phyloP scores from a whole-genome alignment of 257 asterid genomes.

The Mitragyna speciosa region DNA sequence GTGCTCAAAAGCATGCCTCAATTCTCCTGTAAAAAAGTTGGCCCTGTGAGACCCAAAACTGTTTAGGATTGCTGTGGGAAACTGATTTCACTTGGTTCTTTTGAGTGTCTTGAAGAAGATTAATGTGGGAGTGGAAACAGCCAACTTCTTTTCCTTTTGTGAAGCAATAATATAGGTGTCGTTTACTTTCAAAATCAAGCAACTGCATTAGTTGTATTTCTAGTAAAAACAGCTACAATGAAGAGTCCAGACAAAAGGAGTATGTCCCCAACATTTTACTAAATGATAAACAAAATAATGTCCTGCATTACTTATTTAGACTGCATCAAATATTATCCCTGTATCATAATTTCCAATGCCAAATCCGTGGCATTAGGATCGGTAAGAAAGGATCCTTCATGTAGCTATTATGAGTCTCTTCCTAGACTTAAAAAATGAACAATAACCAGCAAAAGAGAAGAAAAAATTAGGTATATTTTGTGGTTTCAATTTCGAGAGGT shows the following conservation, averaged over 20 bases:
- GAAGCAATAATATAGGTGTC: background rate
- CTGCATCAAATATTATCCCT: background rate
- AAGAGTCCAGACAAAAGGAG: background rate
- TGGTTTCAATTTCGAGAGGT: background rate
- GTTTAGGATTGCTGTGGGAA: background rate
- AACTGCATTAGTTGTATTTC: background rate
- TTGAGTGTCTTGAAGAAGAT: background rate
- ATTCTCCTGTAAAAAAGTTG: background rate
- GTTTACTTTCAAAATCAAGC: too few relatives aligned
- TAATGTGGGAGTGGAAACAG: background rate
- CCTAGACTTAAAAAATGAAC: background rate
- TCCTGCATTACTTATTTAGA: background rate
- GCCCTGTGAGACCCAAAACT: background rate
- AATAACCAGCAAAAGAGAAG: background rate
- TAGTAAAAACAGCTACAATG: too few relatives aligned
- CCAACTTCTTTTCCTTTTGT: background rate
- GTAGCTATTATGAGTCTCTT: background rate
- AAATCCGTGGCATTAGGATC: background rate
- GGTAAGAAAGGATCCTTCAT: background rate
- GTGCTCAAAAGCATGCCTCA: background rate
- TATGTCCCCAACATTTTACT: background rate
- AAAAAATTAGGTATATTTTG: background rate
- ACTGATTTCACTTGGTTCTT: too few relatives aligned
- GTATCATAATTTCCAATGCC: too few relatives aligned
- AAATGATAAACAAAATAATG: background rate